Conservation (phyloP, 2,329 filamentous ascomycete species). For the Periconia sp. region DNA sequence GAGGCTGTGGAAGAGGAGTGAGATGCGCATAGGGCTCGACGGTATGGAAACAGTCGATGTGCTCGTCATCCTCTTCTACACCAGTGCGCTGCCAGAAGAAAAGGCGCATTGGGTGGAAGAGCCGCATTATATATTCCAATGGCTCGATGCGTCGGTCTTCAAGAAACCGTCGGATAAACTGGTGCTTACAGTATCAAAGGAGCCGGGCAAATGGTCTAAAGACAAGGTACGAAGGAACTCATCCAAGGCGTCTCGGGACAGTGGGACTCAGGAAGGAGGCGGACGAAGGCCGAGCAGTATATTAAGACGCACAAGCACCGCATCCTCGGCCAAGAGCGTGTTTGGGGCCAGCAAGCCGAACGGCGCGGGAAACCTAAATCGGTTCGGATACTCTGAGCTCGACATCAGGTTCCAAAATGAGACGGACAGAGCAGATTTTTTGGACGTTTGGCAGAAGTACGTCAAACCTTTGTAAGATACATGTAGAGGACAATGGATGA, state of each 20-base stretch:
- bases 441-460: constrained; percentile 28
- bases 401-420: constrained; percentile 32
- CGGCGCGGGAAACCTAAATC: constrained; percentile 19
- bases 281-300: constrained; percentile 16
- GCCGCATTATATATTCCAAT: constrained; percentile 35
- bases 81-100: constrained; percentile 26
- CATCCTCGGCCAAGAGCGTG: constrained; percentile 10
- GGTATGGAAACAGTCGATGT: constrained; percentile 20
- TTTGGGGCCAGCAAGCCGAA: constrained; percentile 9
- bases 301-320: constrained; percentile 10
- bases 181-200: constrained; percentile 30
- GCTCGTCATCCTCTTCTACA: constrained; percentile 33
- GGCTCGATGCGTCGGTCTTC: constrained; percentile 25
- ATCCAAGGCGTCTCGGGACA: constrained; percentile 6
- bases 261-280: constrained; percentile 8
- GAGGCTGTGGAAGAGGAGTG: constrained; percentile 28
- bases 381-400: constrained; percentile 29
- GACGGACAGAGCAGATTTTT: constrained; percentile 27
- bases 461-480: constrained; percentile 19
- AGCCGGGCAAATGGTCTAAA: constrained; percentile 25
- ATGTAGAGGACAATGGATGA: neutral
- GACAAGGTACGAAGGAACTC: constrained; percentile 29
- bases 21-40: constrained; percentile 17
- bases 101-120: constrained; percentile 39
- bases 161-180: constrained; percentile 25